Evolutionary conservation across 208 protist species (phyloP), one percentile per base, ranked within the genome.

Genomic region (Trypanosoma brucei): DNA sequence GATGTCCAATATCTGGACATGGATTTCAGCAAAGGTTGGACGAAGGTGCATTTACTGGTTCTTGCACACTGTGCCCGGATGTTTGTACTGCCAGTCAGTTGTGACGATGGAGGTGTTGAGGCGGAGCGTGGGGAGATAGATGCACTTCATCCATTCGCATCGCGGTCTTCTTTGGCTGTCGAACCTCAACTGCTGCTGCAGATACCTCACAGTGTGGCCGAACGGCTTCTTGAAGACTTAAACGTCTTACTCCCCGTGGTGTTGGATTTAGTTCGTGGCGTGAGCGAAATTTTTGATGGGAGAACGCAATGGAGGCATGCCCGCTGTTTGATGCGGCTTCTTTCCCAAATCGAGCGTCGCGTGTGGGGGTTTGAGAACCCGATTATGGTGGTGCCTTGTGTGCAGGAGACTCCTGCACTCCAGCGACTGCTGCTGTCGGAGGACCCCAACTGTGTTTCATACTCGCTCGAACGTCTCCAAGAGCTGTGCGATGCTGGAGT

Each of bases 41-140:
- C 68, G 54, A 95, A 95, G 74, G 68, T 92, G 33, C 86, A 78
- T 50, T 48, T 92, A 4, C 81, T 92, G 39, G 55, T 91, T 39
- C 74, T 92, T 11, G 81, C 83, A 42, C 79, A 89, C 67, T 85
- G 83, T 62, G 79, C 81, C 33, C 81, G 86, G 14, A 76, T 92
- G 55, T 81, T 92, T 55, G 68, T 73, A 6, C 44, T 54, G 2
- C 40, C 38, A 36, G 22, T 33, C 13, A 49, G 40, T 7, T 35
- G 3, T 49, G 55, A 37, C 6, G 7, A 44, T 36, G 34, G 40
- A 31, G 38, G 38, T 31, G n/a, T 51, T 4, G 45, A 59, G 3
- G 66, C 37, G 1, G 51, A 40, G 3, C 48, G 54, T 42, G 35
- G 44, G 36, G 13, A 22, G 22, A 11, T 56, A 22, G 33, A 3